Percentiles rank a stretch among this genome's conserved stretches.
Conservation (phyloP, 306 rosid genomes). For the Pachyrhizus erosus region DNA sequence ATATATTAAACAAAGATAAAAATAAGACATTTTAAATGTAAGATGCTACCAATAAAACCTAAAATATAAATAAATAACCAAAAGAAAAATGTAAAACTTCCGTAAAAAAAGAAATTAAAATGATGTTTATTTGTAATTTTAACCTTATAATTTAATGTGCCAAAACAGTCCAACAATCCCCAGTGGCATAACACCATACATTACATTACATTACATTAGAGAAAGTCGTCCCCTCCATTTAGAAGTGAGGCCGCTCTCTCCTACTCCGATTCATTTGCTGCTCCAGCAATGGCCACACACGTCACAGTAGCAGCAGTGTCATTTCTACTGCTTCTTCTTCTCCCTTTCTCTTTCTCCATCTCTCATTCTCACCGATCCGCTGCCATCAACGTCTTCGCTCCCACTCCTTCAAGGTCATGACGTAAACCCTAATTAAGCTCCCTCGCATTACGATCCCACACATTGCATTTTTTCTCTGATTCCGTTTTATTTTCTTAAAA, state of each 20-base stretch:
- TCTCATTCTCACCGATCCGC: conserved; percentile 85
- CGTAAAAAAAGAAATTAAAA: too few relatives aligned
- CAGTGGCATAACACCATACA: too few relatives aligned
- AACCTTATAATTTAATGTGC: too few relatives aligned
- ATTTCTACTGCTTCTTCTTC: conserved; percentile 62
- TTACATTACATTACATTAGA: not conserved
- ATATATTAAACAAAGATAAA: too few relatives aligned
- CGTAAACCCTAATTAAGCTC: conserved; percentile 49
- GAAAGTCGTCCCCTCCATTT: not conserved
- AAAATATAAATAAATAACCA: too few relatives aligned
- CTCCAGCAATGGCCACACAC: conserved; percentile 85
- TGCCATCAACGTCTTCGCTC: conserved; percentile 68
- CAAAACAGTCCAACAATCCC: too few relatives aligned
- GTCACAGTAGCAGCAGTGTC: conserved; percentile 45
- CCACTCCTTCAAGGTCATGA: conserved; percentile 64
- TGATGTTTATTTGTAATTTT: too few relatives aligned
- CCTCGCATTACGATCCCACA: not conserved
- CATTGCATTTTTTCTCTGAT: not conserved
- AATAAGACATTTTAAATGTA: too few relatives aligned
- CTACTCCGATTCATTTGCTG: conserved; percentile 28
- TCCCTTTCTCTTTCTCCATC: conserved; percentile 65
- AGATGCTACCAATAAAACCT: too few relatives aligned
- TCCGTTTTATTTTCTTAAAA: not conserved
- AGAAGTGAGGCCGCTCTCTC: not conserved
- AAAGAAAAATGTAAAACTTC: too few relatives aligned